A percentile compares a stretch with the other conserved stretches of the same genome.
phyloP scores from a whole-genome alignment of 2,329 filamentous ascomycete species.

The Ascochyta pisi region DNA sequence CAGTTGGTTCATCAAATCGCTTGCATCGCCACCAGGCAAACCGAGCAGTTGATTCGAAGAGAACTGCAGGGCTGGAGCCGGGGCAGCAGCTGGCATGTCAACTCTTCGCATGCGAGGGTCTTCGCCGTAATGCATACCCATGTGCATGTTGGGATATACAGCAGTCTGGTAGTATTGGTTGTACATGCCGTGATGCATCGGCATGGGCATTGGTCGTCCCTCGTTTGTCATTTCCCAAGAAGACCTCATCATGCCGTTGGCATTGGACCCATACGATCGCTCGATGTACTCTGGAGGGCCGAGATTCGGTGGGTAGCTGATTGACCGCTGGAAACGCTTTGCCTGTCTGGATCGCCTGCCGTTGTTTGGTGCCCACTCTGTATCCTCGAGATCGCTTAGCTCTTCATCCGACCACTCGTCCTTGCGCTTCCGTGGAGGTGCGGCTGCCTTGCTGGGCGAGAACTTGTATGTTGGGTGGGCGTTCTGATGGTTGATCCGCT shows the following conservation, averaged over 20 bases:
- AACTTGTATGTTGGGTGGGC: slow-evolving; percentile 96
- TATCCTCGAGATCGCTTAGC: slow-evolving; percentile 52
- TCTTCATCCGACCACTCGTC: slow-evolving; percentile 48
- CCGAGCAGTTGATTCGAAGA: slow-evolving; percentile 46
- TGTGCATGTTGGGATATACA: slow-evolving; percentile 50
- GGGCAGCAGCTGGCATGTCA: slow-evolving; percentile 25
- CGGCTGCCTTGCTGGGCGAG: slow-evolving; percentile 74
- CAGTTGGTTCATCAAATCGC: slow-evolving; percentile 47
- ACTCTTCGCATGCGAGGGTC: slow-evolving; percentile 54
- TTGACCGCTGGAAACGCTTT: slow-evolving; percentile 32
- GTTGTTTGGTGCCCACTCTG: slow-evolving; percentile 46
- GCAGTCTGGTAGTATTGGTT: slow-evolving; percentile 61
- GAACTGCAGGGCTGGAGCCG: slow-evolving; percentile 37
- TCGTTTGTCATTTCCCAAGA: slow-evolving; percentile 62
- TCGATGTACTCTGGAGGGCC: slow-evolving; percentile 37
- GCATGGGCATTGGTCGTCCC: slow-evolving; percentile 55
- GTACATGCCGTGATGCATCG: slow-evolving; percentile 49
- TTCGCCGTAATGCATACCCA: slow-evolving; percentile 35
- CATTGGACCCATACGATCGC: slow-evolving; percentile 36
- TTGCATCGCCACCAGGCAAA: slow-evolving; percentile 49
- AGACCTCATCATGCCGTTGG: slow-evolving; percentile 51
- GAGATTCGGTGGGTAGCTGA: slow-evolving; percentile 36
- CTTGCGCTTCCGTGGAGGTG: slow-evolving; percentile 57
- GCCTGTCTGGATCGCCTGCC: slow-evolving; percentile 31
- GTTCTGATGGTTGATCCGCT: slow-evolving; percentile 81